These are phyloP conservation scores for Boletus bicolor DNA, from an alignment of 768 basidiomycete species.

Conservation along the genomic window DNA sequence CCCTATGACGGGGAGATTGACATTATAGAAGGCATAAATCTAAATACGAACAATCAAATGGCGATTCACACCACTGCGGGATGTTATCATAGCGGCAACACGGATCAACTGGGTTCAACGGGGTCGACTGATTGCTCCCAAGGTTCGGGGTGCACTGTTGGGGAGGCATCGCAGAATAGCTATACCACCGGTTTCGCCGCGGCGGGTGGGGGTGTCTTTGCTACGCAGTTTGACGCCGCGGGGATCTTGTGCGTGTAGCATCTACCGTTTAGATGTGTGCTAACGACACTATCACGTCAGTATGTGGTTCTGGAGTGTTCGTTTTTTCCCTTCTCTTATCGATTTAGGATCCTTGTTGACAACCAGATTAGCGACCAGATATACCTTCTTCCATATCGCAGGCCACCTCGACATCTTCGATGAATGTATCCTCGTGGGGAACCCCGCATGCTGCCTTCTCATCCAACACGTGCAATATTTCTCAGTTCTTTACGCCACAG, in stretches of 20 bases:
- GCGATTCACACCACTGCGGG: conserved; percentile 50
- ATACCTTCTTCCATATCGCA: conserved; percentile 36
- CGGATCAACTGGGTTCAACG: conserved; percentile 33
- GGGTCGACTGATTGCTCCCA: conserved; percentile 23
- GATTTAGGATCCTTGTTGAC: conserved; percentile 12
- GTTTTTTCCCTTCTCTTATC: conserved; percentile 13
- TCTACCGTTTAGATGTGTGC: neutral
- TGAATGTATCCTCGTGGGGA: conserved; percentile 43
- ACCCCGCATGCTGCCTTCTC: conserved; percentile 43
- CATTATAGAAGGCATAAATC: conserved; percentile 60
- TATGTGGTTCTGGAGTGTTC: conserved; percentile 50
- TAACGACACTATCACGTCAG: conserved; percentile 21
- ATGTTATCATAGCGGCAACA: conserved; percentile 32
- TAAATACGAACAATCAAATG: conserved; percentile 49
- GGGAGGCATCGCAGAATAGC: conserved; percentile 31
- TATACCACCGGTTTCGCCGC: conserved; percentile 20
- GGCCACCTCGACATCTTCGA: conserved; percentile 30
- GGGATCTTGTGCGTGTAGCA: conserved; percentile 44
- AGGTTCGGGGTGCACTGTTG: conserved; percentile 30
- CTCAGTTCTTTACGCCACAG: conserved; percentile 45
- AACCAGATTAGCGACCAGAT: conserved; percentile 31
- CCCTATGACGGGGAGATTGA: conserved; percentile 53
- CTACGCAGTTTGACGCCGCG: conserved; percentile 61
- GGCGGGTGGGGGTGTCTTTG: conserved; percentile 62
- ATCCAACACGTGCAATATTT: conserved; percentile 42